Percentiles rank a stretch among this genome's conserved stretches.
Evolutionary conservation across 2,329 filamentous ascomycete species (phyloP).

Genomic region (Pseudogymnoascus verrucosus): DNA sequence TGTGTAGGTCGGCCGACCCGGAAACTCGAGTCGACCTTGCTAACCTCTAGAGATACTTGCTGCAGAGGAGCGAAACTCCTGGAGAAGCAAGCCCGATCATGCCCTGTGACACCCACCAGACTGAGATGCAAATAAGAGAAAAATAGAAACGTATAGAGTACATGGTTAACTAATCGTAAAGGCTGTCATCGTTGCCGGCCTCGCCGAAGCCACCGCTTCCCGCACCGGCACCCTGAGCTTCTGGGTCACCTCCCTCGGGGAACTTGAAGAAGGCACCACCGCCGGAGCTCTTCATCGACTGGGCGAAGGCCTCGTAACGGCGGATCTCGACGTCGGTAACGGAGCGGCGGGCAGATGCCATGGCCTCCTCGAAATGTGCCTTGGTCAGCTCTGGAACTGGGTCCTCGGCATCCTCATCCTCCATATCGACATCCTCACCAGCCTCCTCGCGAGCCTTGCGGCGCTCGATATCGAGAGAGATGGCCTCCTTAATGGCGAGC

Average conservation of each 20-base stretch:
- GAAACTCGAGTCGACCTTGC: not conserved
- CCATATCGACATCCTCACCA: conserved; percentile 74
- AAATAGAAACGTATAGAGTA: conserved; percentile 22
- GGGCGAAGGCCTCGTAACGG: conserved; percentile 94
- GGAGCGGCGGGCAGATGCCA: conserved; percentile 87
- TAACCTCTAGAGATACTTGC: conserved; percentile 4
- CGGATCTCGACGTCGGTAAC: conserved; percentile 96
- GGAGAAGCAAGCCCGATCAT: conserved; percentile 8
- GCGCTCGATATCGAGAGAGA: conserved; percentile 79
- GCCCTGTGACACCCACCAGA: conserved; percentile 6
- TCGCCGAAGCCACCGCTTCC: conserved; percentile 66
- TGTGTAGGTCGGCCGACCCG: not conserved
- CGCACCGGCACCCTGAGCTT: conserved; percentile 59
- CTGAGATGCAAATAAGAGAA: conserved; percentile 14
- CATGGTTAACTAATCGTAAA: conserved; percentile 69
- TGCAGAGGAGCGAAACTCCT: not conserved
- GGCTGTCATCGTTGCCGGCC: conserved; percentile 88
- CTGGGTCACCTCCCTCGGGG: conserved; percentile 55
- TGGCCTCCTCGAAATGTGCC: conserved; percentile 97
- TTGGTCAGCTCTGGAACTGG: conserved; percentile 93
- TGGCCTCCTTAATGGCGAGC: conserved; percentile 97
- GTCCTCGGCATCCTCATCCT: conserved; percentile 75
- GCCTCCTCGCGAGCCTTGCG: conserved; percentile 81
- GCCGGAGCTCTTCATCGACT: conserved; percentile 97
- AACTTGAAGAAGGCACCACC: conserved; percentile 98